These are phyloP conservation scores for Astrocystis sublimbata DNA, from an alignment of 495 filamentous ascomycete species.

Conservation along the genomic window DNA sequence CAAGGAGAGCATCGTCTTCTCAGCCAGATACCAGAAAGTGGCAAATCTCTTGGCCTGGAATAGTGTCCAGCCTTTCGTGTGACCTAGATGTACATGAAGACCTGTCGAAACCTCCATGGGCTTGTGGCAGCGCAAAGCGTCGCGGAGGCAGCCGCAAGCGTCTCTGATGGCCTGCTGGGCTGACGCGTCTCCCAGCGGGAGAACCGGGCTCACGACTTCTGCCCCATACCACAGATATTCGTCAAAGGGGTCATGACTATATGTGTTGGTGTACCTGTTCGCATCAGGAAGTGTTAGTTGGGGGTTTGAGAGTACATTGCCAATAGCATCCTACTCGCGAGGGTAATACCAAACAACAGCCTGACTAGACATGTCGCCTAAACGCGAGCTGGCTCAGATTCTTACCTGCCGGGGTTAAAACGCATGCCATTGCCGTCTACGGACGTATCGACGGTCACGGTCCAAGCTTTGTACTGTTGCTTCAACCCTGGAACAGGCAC, in stretches of 20 bases:
- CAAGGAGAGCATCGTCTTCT: conserved; percentile 11
- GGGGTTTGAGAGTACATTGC: neutral
- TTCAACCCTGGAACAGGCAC: conserved; percentile 12
- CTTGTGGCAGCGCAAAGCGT: conserved; percentile 24
- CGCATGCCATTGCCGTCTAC: conserved; percentile 23
- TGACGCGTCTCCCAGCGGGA: neutral
- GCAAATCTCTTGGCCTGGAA: conserved; percentile 24
- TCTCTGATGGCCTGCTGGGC: conserved; percentile 4
- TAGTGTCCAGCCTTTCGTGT: conserved; percentile 26
- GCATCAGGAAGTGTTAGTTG: neutral
- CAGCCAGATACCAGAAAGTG: conserved; percentile 22
- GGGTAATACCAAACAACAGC: no score
- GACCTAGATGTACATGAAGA: conserved; percentile 26
- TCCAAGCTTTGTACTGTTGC: conserved; percentile 19
- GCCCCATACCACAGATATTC: conserved; percentile 25
- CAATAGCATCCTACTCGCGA: no score
- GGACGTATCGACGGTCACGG: conserved; percentile 11
- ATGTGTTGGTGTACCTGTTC: conserved; percentile 1
- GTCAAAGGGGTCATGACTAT: neutral
- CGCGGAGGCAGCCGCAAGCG: conserved; percentile 19
- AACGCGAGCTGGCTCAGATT: no score
- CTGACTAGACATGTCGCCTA: no score
- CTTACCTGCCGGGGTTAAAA: no score
- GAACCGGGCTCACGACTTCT: conserved; percentile 24
- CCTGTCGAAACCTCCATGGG: conserved; percentile 25